These are phyloP conservation scores for Cinnamomum chago DNA, from an alignment of 164 flowering plant genomes.

Conservation along the genomic window DNA sequence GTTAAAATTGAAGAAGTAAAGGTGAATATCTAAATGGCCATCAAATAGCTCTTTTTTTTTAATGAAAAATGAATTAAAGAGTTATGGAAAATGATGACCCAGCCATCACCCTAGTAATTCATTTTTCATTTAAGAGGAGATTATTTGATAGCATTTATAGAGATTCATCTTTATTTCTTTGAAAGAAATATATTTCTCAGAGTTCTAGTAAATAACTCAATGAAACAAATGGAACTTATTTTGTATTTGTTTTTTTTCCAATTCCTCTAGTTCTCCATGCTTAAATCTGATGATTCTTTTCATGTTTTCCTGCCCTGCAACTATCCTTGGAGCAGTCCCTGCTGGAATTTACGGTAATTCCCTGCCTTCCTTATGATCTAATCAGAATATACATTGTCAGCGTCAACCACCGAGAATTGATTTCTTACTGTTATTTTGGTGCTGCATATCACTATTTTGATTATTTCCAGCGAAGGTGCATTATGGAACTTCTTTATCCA, in stretches of 20 bases:
- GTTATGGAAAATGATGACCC: too few species aligned
- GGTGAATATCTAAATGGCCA: too few species aligned
- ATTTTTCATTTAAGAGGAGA: not conserved
- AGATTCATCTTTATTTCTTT: not conserved
- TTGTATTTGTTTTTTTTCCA: not conserved
- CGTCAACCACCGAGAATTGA: too few species aligned
- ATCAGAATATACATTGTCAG: not conserved
- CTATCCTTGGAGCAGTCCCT: slow-evolving; percentile 50
- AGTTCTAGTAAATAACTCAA: not conserved
- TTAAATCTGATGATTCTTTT: slow-evolving; percentile 12
- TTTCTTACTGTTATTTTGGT: not conserved
- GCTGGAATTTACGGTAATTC: slow-evolving; percentile 94
- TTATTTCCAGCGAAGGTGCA: slow-evolving; percentile 75
- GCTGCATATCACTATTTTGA: not conserved
- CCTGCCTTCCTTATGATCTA: not conserved
- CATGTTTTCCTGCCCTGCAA: slow-evolving; percentile 3
- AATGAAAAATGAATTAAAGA: too few species aligned
- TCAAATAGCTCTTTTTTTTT: too few species aligned
- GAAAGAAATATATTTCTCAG: not conserved
- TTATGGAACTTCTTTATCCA: slow-evolving; percentile 89
- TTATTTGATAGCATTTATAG: not conserved
- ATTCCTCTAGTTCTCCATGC: not conserved
- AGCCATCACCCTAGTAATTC: too few species aligned
- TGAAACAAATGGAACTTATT: not conserved
- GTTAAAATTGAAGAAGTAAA: too few species aligned